phyloP scores from a whole-genome alignment of 352 stramenopile species.

The Globisporangium radiosum region DNA sequence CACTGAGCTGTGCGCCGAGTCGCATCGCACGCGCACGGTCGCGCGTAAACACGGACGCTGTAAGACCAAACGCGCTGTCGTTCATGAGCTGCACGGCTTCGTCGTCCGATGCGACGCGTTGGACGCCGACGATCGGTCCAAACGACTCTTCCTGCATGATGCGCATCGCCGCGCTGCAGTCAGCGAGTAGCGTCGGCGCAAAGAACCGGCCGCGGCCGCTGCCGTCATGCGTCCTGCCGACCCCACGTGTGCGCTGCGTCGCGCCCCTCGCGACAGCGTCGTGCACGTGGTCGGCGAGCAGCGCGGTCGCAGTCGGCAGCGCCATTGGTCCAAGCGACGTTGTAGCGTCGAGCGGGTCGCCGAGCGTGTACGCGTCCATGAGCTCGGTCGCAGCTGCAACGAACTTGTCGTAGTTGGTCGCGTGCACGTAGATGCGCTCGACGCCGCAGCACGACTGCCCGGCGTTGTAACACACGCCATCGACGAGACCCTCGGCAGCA shows the following conservation, averaged over 20 bases:
- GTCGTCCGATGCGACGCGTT: slow-evolving; percentile 60
- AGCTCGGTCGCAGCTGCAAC: slow-evolving; percentile 53
- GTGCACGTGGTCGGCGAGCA: slow-evolving; percentile 52
- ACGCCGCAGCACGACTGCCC: slow-evolving; percentile 82
- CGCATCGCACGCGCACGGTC: slow-evolving; percentile 48
- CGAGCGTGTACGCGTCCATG: slow-evolving; percentile 60
- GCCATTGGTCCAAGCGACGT: slow-evolving; percentile 75
- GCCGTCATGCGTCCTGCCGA: slow-evolving; percentile 32
- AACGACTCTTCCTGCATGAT: slow-evolving; percentile 85
- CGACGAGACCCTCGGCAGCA: slow-evolving; percentile 64
- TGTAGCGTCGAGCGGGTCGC: slow-evolving; percentile 48
- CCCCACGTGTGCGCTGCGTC: slow-evolving; percentile 33
- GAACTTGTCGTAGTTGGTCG: slow-evolving; percentile 75
- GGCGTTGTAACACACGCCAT: slow-evolving; percentile 80
- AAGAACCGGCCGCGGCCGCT: slow-evolving; percentile 68
- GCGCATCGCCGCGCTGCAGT: slow-evolving; percentile 60
- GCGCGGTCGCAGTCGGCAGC: slow-evolving; percentile 33
- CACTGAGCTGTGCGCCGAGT: slow-evolving; percentile 52
- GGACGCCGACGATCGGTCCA: slow-evolving; percentile 71
- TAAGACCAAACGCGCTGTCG: slow-evolving; percentile 76
- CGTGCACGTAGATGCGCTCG: slow-evolving; percentile 83
- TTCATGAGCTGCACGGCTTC: slow-evolving; percentile 79
- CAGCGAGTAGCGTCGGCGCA: slow-evolving; percentile 62
- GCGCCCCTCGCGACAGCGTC: slow-evolving; percentile 73
- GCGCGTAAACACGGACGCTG: slow-evolving; percentile 63